phyloP scores from a whole-genome alignment of 371 early-diverging fungal genomes.

The Mucor lusitanicus region DNA sequence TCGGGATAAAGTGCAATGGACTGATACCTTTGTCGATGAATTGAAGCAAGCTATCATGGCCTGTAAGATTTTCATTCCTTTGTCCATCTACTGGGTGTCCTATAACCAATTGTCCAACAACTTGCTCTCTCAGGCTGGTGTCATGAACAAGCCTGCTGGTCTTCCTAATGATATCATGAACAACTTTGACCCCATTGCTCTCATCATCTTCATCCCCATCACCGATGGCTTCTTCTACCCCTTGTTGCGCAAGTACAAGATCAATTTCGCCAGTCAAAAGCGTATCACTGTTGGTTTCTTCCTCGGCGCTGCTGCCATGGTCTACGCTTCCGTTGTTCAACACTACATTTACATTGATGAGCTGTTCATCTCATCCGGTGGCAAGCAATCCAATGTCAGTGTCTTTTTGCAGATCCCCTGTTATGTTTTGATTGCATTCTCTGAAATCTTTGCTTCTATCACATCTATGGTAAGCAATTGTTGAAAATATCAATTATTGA shows the following conservation, averaged over 20 bases:
- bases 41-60: conserved; percentile 62
- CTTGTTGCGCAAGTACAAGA: conserved; percentile 49
- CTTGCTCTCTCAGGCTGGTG: conserved; percentile 68
- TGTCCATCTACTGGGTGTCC: conserved; percentile 76
- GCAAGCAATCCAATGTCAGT: conserved; percentile 30
- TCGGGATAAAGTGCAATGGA: conserved; percentile 46
- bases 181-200: conserved; percentile 68
- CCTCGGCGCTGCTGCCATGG: conserved; percentile 60
- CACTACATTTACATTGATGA: conserved; percentile 59
- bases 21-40: conserved; percentile 69
- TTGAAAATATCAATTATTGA: too few relatives aligned
- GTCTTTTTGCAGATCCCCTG: conserved; percentile 68
- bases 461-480: too few relatives aligned
- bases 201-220: conserved; percentile 72
- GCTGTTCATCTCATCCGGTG: conserved; percentile 22
- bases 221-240: conserved; percentile 69
- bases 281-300: conserved; percentile 66
- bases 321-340: conserved; percentile 70
- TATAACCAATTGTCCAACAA: conserved; percentile 74
- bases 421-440: conserved; percentile 63
- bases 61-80: conserved; percentile 71
- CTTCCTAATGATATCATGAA: conserved; percentile 59
- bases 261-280: conserved; percentile 32
- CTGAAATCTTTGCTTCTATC: conserved; percentile 60
- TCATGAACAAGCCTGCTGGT: conserved; percentile 60